Conservation (phyloP, 805 yeast genomes). For the Nakazawaea sp. region DNA sequence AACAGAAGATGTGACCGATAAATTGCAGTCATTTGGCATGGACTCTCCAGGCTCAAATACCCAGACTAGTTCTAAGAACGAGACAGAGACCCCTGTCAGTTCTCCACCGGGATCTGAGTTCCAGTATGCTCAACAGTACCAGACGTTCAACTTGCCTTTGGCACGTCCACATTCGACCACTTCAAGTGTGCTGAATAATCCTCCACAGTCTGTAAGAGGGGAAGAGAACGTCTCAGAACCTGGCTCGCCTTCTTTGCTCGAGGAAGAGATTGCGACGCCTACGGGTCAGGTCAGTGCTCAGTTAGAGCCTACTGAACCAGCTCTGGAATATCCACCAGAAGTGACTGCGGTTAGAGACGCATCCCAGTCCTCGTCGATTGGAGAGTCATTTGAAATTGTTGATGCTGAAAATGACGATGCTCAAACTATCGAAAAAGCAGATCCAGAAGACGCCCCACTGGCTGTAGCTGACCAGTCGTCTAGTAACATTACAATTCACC, state of each 20-base stretch:
- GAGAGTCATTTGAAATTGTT: constrained; percentile 10
- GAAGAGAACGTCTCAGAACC: constrained; percentile 44
- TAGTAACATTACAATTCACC: constrained; percentile 4
- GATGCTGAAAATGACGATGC: constrained; percentile 8
- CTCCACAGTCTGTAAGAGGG: constrained; percentile 85
- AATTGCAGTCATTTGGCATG: constrained; percentile 26
- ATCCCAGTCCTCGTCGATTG: constrained; percentile 7
- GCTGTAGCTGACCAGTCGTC: constrained; percentile 1
- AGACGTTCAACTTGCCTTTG: constrained; percentile 32
- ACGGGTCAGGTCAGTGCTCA: constrained; percentile 12
- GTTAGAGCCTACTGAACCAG: background rate
- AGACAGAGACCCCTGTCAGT: constrained; percentile 37
- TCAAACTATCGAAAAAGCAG: constrained; percentile 3
- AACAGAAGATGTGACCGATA: constrained; percentile 25
- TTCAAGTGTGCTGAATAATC: constrained; percentile 87
- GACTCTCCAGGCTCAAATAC: constrained; percentile 13
- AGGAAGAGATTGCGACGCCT: constrained; percentile 22
- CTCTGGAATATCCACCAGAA: background rate
- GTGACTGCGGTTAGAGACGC: background rate
- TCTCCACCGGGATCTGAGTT: constrained; percentile 42
- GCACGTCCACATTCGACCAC: constrained; percentile 74
- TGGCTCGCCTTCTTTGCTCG: constrained; percentile 28
- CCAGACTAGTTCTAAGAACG: constrained; percentile 17
- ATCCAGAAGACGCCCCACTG: constrained; percentile 1
- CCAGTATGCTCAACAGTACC: constrained; percentile 29